Evolutionary conservation across 257 asterid species (phyloP), one percentile per base, ranked within the genome.

Genomic region (Solanum piurae): DNA sequence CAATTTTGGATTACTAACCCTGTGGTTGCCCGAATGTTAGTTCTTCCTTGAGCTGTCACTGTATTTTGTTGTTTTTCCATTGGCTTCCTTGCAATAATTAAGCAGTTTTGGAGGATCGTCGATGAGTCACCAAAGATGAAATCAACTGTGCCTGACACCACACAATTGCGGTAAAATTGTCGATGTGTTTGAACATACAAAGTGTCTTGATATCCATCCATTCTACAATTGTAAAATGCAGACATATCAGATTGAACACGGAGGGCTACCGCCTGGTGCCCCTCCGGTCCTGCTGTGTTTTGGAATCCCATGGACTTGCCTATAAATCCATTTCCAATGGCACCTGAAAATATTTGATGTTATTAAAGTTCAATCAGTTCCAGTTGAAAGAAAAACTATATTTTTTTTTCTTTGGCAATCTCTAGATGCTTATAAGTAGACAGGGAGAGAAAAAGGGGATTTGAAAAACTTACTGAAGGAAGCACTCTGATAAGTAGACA

Each of bases 221-320:
- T 92, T 85, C 93, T 83, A 77, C 93, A 92, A 83, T 92, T 89
- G 88, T 86, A 92, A 91, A 92, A 92, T 2, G 91, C 92, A 8
- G 94, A 60, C 89, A 76, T 86, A 86, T 91, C 94, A 5, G 93
- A 88, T 68, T 92, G 93, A 6, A 85, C 90, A 0, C 94, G 89
- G 9, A 92, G 90, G 6, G 94, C 94, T 84, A 92, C 93, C 1
- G 93, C 94, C 77, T 92, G 94, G 90, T 92, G 92, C 31, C 93
- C 94, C 62, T 91, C 90, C 0, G 94, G 90, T 37, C 94, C 94
- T 7, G 92, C 91, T 9, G 93, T 92, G 91, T 92, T 91, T 37
- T 84, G 83, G 34, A 91, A 92, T 27, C 94, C 94, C 94, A 92
- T 91, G 2, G 91, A 86, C 80, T 91, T 92, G 83, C 83, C 90